phyloP scores from a whole-genome alignment of 148 eudicot species.

The Cornus suecica region DNA sequence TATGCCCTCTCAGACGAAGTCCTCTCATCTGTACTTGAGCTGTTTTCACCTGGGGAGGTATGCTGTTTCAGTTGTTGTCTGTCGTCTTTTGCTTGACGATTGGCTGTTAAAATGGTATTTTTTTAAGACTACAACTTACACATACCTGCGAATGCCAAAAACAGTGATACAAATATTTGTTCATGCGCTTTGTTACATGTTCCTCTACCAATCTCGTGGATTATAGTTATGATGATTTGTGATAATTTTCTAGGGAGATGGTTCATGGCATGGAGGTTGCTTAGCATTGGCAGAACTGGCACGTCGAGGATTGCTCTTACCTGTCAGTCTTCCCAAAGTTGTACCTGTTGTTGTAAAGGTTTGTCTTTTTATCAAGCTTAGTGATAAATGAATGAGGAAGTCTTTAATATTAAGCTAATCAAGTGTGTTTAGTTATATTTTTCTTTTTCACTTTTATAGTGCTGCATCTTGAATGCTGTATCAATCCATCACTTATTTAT shows the following conservation, averaged over 20 bases:
- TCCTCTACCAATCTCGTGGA: constrained; percentile 1
- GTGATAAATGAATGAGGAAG: background rate
- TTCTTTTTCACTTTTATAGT: background rate
- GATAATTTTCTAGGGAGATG: constrained; percentile 71
- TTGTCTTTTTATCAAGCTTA: constrained; percentile 8
- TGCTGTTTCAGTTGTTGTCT: constrained; percentile 16
- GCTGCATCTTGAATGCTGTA: background rate
- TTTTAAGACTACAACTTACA: background rate
- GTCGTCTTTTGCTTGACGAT: background rate
- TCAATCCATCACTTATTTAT: background rate
- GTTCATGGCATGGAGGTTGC: constrained; percentile 99
- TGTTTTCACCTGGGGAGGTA: constrained; percentile 95
- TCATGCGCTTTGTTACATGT: constrained; percentile 13
- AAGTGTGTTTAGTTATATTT: background rate
- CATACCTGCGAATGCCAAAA: background rate
- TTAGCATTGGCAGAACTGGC: constrained; percentile 97
- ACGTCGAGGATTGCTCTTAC: constrained; percentile 94
- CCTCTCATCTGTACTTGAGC: constrained; percentile 83
- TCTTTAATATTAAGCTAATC: background rate
- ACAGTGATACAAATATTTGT: constrained; percentile 3
- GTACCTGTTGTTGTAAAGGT: constrained; percentile 92
- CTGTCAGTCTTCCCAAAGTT: constrained; percentile 90
- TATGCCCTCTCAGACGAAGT: constrained; percentile 86
- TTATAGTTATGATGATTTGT: constrained; percentile 6
- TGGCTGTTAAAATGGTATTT: background rate